These are phyloP conservation scores for Penicillium sp. DNA, from an alignment of 2,329 filamentous ascomycete genomes.

Conservation along the genomic window DNA sequence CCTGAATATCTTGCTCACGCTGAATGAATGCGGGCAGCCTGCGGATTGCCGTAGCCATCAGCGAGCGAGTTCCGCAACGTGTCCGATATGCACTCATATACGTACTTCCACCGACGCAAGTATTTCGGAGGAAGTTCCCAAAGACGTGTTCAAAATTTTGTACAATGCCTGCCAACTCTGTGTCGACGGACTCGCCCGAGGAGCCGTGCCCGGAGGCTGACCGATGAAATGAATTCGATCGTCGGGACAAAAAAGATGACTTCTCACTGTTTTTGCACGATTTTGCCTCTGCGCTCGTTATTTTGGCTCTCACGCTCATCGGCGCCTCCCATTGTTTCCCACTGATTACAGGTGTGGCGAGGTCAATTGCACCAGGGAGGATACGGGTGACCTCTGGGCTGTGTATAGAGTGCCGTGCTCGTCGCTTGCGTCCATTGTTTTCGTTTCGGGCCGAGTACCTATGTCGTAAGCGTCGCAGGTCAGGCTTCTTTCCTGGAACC, in stretches of 20 bases:
- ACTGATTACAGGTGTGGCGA: slow-evolving; percentile 39
- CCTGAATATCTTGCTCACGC: slow-evolving; percentile 31
- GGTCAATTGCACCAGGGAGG: slow-evolving; percentile 37
- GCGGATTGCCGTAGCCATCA: slow-evolving; percentile 33
- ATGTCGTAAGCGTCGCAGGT: slow-evolving; percentile 31
- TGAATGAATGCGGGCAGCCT: slow-evolving; percentile 36
- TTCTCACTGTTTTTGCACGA: slow-evolving; percentile 3
- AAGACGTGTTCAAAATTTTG: slow-evolving; percentile 31
- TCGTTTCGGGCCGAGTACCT: slow-evolving; percentile 33
- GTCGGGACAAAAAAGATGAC: too few relatives aligned
- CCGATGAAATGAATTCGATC: too few relatives aligned
- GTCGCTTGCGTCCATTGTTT: slow-evolving; percentile 17
- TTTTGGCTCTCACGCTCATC: slow-evolving; percentile 18
- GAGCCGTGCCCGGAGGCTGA: slow-evolving; percentile 28
- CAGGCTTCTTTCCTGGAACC: slow-evolving; percentile 31
- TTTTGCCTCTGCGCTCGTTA: slow-evolving; percentile 8
- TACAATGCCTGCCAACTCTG: slow-evolving; percentile 31
- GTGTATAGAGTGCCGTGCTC: slow-evolving; percentile 27
- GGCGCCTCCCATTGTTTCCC: slow-evolving; percentile 26
- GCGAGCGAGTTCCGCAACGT: slow-evolving; percentile 27
- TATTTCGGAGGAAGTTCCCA: slow-evolving; percentile 34
- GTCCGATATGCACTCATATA: slow-evolving; percentile 1
- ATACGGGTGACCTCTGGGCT: slow-evolving; percentile 33
- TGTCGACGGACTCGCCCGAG: slow-evolving; percentile 27
- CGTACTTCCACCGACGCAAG: slow-evolving; percentile 14